A percentile compares a stretch with the other conserved stretches of the same genome.
Evolutionary conservation across 164 flowering plant species (phyloP).

Genomic region (Akebia trifoliata): DNA sequence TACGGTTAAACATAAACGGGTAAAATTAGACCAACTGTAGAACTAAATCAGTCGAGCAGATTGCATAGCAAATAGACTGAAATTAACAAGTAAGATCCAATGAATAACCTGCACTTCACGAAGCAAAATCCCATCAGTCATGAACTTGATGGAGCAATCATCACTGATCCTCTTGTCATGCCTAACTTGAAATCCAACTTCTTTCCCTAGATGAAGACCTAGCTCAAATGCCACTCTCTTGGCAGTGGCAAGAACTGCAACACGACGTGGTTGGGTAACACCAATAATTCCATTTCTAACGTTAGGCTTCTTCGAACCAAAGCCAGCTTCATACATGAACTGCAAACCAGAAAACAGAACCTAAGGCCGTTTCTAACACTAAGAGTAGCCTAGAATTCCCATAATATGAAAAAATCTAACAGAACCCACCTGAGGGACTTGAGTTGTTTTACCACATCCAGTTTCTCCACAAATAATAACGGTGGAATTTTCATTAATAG

Average conservation of each 20-base stretch:
- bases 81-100: slow-evolving; percentile 1
- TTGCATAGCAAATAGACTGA: not conserved
- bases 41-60: no score
- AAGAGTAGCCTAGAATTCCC: not conserved
- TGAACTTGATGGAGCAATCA: slow-evolving; percentile 76
- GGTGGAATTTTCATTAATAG: slow-evolving; percentile 58
- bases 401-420: not conserved
- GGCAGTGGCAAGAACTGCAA: slow-evolving; percentile 96
- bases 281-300: slow-evolving; percentile 71
- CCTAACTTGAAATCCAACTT: slow-evolving; percentile 96
- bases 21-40: no score
- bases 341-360: slow-evolving; percentile 30
- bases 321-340: slow-evolving; percentile 98
- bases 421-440: slow-evolving; percentile 77
- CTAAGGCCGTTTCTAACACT: slow-evolving; percentile 1
- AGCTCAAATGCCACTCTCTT: slow-evolving; percentile 91
- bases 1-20: no score
- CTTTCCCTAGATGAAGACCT: slow-evolving; percentile 73
- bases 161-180: slow-evolving; percentile 85
- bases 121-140: slow-evolving; percentile 98
- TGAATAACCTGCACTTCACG: slow-evolving; percentile 80
- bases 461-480: slow-evolving; percentile 92
- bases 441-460: slow-evolving; percentile 96
- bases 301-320: slow-evolving; percentile 46
- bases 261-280: slow-evolving; percentile 96